A percentile compares a stretch with the other conserved stretches of the same genome.
These are phyloP conservation scores for Sphagnurus paluster DNA, from an alignment of 1,284 basidiomycete species.

Conservation along the genomic window DNA sequence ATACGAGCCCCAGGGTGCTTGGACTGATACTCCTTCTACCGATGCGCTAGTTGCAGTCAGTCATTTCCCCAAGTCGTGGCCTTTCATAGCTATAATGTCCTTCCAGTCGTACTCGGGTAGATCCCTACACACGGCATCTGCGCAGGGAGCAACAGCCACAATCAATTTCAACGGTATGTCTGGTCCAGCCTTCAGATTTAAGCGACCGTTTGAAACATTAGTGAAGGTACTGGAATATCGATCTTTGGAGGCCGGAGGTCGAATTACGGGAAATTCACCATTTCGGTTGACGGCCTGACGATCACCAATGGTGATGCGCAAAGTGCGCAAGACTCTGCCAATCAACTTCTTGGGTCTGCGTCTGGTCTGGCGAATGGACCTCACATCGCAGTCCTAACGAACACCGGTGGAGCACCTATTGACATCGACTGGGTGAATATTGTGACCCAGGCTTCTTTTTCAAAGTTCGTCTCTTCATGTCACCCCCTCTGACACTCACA, in stretches of 20 bases:
- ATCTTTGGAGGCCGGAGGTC: conserved; percentile 48
- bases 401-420: conserved; percentile 39
- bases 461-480: conserved; percentile 31
- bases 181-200: too few relatives aligned
- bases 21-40: conserved; percentile 38
- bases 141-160: conserved; percentile 41
- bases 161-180: conserved; percentile 41
- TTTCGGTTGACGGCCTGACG: conserved; percentile 46
- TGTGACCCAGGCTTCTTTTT: conserved; percentile 36
- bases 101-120: conserved; percentile 39
- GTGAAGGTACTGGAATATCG: conserved; percentile 52
- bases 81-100: background rate
- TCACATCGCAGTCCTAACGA: conserved; percentile 48
- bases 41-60: conserved; percentile 38
- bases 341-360: conserved; percentile 43
- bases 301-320: conserved; percentile 37
- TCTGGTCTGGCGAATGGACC: conserved; percentile 41
- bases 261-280: conserved; percentile 47
- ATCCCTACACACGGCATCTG: conserved; percentile 39
- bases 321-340: conserved; percentile 26
- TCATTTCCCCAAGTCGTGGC: background rate
- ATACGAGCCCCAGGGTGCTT: conserved; percentile 43
- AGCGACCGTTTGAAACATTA: background rate
- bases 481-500: background rate
- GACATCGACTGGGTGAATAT: conserved; percentile 52